These are phyloP conservation scores for Volvariella volvacea DNA, from an alignment of 1,284 basidiomycete genomes.

Conservation along the genomic window DNA sequence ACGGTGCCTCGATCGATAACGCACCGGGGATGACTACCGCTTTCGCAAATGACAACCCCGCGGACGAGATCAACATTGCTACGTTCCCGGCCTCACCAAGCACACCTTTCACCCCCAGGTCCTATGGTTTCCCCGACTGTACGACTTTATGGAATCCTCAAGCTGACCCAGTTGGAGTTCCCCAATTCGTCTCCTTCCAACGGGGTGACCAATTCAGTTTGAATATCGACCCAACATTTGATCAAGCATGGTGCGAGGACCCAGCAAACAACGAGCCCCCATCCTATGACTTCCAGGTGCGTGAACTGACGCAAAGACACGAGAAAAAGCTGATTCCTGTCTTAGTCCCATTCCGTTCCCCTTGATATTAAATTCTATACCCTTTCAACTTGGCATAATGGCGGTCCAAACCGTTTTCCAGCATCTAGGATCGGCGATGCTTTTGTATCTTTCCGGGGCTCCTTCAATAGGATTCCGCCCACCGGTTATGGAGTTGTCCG, in stretches of 20 bases:
- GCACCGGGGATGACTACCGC: constrained; percentile 24
- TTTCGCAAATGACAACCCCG: constrained; percentile 38
- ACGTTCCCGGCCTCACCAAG: constrained; percentile 9
- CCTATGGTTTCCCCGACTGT: constrained; percentile 33
- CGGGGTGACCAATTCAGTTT: constrained; percentile 30
- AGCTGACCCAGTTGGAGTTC: constrained; percentile 27
- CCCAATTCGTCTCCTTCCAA: constrained; percentile 20
- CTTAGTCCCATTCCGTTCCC: constrained; percentile 36
- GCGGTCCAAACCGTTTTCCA: constrained; percentile 8
- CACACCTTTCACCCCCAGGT: constrained; percentile 9
- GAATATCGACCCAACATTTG: constrained; percentile 18
- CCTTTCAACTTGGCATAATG: constrained; percentile 13
- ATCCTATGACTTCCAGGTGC: constrained; percentile 26
- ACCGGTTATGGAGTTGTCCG: constrained; percentile 36
- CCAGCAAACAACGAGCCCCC: constrained; percentile 27
- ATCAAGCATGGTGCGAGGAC: constrained; percentile 25
- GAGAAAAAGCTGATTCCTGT: too few species aligned
- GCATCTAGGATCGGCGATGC: constrained; percentile 17
- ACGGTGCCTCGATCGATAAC: constrained; percentile 33
- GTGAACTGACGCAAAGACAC: constrained; percentile 20
- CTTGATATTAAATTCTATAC: constrained; percentile 36
- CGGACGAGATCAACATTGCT: constrained; percentile 30
- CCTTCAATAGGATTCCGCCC: constrained; percentile 21
- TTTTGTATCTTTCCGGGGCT: constrained; percentile 28
- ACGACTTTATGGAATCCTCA: constrained; percentile 29